Conservation (phyloP, 345 rosid species). For the Raphanus sativus region DNA sequence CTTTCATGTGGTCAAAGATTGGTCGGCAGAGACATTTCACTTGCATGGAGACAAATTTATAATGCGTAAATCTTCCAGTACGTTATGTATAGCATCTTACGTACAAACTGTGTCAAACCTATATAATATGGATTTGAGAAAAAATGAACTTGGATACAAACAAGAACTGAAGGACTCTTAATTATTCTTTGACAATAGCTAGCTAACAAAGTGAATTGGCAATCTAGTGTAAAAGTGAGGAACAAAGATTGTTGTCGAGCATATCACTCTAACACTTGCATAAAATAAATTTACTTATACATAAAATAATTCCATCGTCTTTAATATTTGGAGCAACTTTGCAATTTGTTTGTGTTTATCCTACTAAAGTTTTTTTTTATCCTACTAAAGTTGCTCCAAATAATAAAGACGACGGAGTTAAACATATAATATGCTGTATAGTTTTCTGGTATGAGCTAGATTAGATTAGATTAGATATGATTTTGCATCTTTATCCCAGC, state of each 20-base stretch:
- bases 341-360: background rate
- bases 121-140: slow-evolving; percentile 18
- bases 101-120: slow-evolving; percentile 15
- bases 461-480: slow-evolving; percentile 1
- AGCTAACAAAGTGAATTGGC: slow-evolving; percentile 18
- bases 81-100: slow-evolving; percentile 18
- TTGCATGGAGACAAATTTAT: slow-evolving; percentile 34
- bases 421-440: background rate
- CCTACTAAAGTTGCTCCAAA: background rate
- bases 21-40: slow-evolving; percentile 32
- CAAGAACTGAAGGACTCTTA: slow-evolving; percentile 23
- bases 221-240: slow-evolving; percentile 22
- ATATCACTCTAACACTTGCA: background rate
- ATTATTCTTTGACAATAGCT: slow-evolving; percentile 34
- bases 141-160: slow-evolving; percentile 13
- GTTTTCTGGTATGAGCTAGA: slow-evolving; percentile 17
- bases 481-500: slow-evolving; percentile 21
- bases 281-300: no score
- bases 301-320: background rate
- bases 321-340: background rate
- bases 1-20: slow-evolving; percentile 34
- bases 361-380: background rate
- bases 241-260: background rate
- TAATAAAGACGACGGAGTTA: background rate
- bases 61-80: slow-evolving; percentile 3